Evolutionary conservation across 257 asterid species (phyloP).

Genomic region (Solanum arcanum): DNA sequence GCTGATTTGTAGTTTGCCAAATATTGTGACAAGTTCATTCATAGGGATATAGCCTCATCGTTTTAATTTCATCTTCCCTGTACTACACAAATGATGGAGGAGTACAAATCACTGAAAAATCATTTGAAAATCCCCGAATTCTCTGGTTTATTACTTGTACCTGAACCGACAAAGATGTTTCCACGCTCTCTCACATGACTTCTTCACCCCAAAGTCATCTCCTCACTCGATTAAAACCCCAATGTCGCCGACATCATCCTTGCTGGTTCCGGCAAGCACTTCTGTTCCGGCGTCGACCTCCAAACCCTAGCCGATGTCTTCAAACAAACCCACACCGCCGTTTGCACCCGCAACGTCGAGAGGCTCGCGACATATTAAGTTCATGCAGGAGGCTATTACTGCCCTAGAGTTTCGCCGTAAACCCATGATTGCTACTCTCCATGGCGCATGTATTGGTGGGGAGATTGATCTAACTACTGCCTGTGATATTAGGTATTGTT

Average conservation of each 20-base stretch:
- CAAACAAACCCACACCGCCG: background rate
- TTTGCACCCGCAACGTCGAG: conserved; percentile 44
- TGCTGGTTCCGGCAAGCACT: conserved; percentile 58
- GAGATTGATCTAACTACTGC: conserved; percentile 67
- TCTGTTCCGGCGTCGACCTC: conserved; percentile 77
- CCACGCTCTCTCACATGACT: conserved; percentile 60
- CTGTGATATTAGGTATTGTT: conserved; percentile 65
- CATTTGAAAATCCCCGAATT: conserved; percentile 26
- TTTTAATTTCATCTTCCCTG: background rate
- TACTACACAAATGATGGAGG: conserved; percentile 6
- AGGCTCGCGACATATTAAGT: conserved; percentile 43
- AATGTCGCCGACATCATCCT: conserved; percentile 44
- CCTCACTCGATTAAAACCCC: conserved; percentile 53
- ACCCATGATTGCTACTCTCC: conserved; percentile 69
- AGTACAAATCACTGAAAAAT: conserved; percentile 38
- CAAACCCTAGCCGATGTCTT: conserved; percentile 10
- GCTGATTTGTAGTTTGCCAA: background rate
- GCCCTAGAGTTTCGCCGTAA: conserved; percentile 78
- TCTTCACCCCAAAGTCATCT: conserved; percentile 66
- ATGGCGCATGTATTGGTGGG: conserved; percentile 89
- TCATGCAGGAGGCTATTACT: conserved; percentile 48
- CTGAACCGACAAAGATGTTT: conserved; percentile 47
- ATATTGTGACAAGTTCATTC: background rate
- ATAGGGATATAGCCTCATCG: background rate
- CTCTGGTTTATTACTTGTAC: conserved; percentile 34